phyloP scores from a whole-genome alignment of 2,329 filamentous ascomycete species.

The Corynespora cassiicola region DNA sequence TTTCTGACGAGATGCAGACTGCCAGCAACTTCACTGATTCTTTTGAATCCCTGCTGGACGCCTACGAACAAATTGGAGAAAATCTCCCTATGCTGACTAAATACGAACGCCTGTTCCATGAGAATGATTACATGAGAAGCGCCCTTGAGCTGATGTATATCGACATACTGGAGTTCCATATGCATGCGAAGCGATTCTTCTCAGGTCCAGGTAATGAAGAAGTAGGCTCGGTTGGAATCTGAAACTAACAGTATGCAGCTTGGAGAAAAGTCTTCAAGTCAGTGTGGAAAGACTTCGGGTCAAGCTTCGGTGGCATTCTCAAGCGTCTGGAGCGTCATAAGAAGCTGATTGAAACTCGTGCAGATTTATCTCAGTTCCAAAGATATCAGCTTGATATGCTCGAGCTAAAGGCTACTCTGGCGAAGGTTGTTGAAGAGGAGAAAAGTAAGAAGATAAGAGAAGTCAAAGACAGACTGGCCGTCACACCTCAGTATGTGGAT shows the following conservation, averaged over 20 bases:
- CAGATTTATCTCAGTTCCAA: constrained; percentile 22
- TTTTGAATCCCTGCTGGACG: constrained; percentile 47
- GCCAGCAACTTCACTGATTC: constrained; percentile 39
- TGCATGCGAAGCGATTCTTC: constrained; percentile 37
- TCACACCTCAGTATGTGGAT: constrained; percentile 16
- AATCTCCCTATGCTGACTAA: constrained; percentile 43
- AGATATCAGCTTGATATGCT: constrained; percentile 21
- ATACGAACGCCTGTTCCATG: constrained; percentile 38
- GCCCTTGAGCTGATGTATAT: constrained; percentile 44
- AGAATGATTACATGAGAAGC: constrained; percentile 34
- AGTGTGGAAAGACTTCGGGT: constrained; percentile 35
- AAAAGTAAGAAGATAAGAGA: constrained; percentile 16
- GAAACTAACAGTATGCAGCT: constrained; percentile 9
- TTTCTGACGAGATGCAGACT: constrained; percentile 16
- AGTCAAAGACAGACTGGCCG: constrained; percentile 28
- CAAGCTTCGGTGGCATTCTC: constrained; percentile 36
- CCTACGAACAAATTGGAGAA: constrained; percentile 49
- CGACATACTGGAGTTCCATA: constrained; percentile 50
- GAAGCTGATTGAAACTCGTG: constrained; percentile 29
- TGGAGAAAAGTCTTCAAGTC: constrained; percentile 28
- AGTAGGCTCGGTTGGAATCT: constrained; percentile 22
- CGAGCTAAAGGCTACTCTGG: constrained; percentile 17
- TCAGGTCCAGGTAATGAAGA: too few species aligned
- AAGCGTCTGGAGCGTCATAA: constrained; percentile 32
- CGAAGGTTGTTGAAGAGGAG: constrained; percentile 15